Base-by-base conservation (phyloP, 805 yeast species). In the Teunomyces cretensis region DNA sequence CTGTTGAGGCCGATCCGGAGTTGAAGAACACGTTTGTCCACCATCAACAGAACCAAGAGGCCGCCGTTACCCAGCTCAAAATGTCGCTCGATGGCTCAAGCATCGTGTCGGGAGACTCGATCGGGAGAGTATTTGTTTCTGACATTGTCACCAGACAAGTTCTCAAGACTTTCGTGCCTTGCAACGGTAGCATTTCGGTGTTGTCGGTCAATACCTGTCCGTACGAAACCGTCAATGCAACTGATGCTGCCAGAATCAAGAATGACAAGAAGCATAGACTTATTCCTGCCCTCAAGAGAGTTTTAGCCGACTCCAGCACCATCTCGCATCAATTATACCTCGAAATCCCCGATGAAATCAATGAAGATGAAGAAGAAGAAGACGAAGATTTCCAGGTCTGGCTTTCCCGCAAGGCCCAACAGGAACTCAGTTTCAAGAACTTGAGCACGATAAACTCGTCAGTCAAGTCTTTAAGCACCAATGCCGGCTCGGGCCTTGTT, bases 41-140 rank as follows among this genome's bases (percentile, higher is more conserved):
- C 43, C 85, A 79, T 54, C 66, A 64, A 22, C 70, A 43, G 45
- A 36, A 32, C 38, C 41, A 32, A 9, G 27, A 9, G 8, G 45
- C 33, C 11, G 48, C 57, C 2, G 79, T 86, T 2, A 78, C 88
- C 0, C 67, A 78, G 32, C 52, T 90, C 42, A 71, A 68, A 1
- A 63, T 87, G 2, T 81, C 90, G 5, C 67, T 86, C 57, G 97
- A 91, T 59, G 96, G 92, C 4, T 80, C 91, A 13, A 62, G 70
- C 30, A 56, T 91, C 5, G 68, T 86, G 2, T 79, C 89, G 5
- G 97, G 97, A 30, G 95, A 88, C 58, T 62, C 75, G 0, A 57
- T 54, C n/a, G 97, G 97, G 1, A 72, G 78, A 24, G 79, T 88
- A 2, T 76, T 78, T 33, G 73, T 83, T 1, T 76, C 84, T 54